Base-by-base conservation (phyloP, 1,284 basidiomycete species). In the Somion occarium region DNA sequence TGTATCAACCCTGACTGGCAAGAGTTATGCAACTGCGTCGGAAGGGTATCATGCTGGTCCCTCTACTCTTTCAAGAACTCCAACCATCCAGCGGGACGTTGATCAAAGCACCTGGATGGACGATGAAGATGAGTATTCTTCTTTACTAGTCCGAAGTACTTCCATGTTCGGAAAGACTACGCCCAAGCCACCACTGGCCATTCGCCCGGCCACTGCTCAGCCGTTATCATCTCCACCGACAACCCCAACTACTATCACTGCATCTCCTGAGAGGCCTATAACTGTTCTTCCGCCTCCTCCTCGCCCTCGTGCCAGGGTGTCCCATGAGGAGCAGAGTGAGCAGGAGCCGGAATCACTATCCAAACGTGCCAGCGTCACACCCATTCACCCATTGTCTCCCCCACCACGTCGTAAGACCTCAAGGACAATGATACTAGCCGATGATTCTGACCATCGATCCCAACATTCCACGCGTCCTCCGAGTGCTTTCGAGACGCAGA, bases 231-330 rank as follows among this genome's bases (percentile, higher is more conserved):
- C 24, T 24, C 5, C 43, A 5, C 43, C 43, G 13, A 44, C 43
- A 12, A 44, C 5, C 43, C 12, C 43, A 23, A 44, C 7, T 42
- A 22, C 39, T 18, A n/a, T 42, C 19, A 42, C 55, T 4, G 49
- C 58, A 11, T 38, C 53, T 3, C 43, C 55, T 19, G 38, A 46
- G 5, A 54, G 66, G 15, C 67, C 69, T 50, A 64, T 64, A 5
- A 69, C 54, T 18, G 61, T 63, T 48, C 59, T 69, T 5, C 64
- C 74, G 2, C 74, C 72, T 5, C 69, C 73, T 1, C 70, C 70
- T 3, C 66, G 72, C 12, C 61, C 58, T 26, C 66, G 62, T 13
- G 48, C 56, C 9, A 22, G 30, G 24, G 23, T 23, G 20, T 43
- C 23, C 11, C 38, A 39, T 5, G 39, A 49, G 3, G 34, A 23